Evolutionary conservation across 257 asterid genomes (phyloP), one percentile per base, ranked within the genome.

Genomic region (Linaria vulgaris): DNA sequence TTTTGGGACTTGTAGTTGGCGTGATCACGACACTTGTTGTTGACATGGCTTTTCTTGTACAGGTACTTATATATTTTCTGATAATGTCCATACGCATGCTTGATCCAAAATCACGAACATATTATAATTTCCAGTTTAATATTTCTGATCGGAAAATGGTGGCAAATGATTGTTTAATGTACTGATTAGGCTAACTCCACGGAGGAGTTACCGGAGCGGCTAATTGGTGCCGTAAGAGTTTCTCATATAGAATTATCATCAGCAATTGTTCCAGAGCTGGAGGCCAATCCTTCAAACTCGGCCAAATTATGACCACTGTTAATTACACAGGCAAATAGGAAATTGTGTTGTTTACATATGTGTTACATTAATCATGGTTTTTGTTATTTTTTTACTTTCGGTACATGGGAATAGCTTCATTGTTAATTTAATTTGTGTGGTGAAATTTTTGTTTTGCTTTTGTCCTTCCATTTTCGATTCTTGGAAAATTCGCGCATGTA

Each of bases 1-100:
- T 92, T 59, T 76, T 94, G 77, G 99, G 99, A 60, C 96, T 94
- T 69, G 99, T 94, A 58, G 57, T 88, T 73, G 99, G 99, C 5
- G 95, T 90, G 49, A 82, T 94, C 44, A 88, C 99, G 8, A 4
- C 96, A 20, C 95, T 90, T 64, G 99, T 90, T 25, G 95, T 94
- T 46, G 99, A 94, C 74, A 90, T 94, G 97, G 99, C 99, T 63
- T 94, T 94, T 77, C 94, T 90, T 75, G 95, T 94, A 58, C 99
- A 90, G 97, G 99, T 94, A 85, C 44, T 34, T 17, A 24, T 30
- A 55, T 64, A 69, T 64, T 38, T 61, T 17, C 71, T 68, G 22
- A 17, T 58, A 30, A 74, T 25, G 30, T 56, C 61, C 34, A 16
- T 53, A 39, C 55, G 22, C 12, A 47, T 41, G 48, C 54, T 16